Conservation (phyloP, 306 rosid genomes). For the Vicia sativa region DNA sequence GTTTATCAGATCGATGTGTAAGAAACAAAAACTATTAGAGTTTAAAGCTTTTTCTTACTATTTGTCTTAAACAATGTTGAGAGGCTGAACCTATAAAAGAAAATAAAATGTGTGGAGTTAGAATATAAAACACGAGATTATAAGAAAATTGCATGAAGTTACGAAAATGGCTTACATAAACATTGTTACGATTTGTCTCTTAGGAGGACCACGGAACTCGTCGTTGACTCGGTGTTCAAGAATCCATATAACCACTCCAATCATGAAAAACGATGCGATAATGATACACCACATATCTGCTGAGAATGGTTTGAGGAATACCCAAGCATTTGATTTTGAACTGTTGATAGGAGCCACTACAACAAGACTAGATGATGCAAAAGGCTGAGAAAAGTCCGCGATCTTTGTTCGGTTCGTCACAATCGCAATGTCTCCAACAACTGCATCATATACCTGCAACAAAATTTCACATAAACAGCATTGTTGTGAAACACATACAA, state of each 20-base stretch:
- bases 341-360: constrained; percentile 76
- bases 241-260: constrained; percentile 87
- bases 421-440: constrained; percentile 92
- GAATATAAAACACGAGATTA: constrained; percentile 33
- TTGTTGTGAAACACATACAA: constrained; percentile 27
- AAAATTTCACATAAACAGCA: constrained; percentile 37
- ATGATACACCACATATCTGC: constrained; percentile 84
- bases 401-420: constrained; percentile 79
- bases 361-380: constrained; percentile 78
- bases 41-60: constrained; percentile 61
- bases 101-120: constrained; percentile 45
- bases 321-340: constrained; percentile 80
- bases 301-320: constrained; percentile 83
- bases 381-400: constrained; percentile 97
- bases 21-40: constrained; percentile 24
- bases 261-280: constrained; percentile 67
- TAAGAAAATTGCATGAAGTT: not conserved
- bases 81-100: constrained; percentile 91
- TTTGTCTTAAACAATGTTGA: constrained; percentile 87
- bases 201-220: constrained; percentile 95
- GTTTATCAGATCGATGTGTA: constrained; percentile 35
- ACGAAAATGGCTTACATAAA: constrained; percentile 58
- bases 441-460: constrained; percentile 81
- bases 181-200: constrained; percentile 74
- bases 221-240: constrained; percentile 91